Conservation (phyloP, 1,284 basidiomycete genomes). For the Trametes sp. region DNA sequence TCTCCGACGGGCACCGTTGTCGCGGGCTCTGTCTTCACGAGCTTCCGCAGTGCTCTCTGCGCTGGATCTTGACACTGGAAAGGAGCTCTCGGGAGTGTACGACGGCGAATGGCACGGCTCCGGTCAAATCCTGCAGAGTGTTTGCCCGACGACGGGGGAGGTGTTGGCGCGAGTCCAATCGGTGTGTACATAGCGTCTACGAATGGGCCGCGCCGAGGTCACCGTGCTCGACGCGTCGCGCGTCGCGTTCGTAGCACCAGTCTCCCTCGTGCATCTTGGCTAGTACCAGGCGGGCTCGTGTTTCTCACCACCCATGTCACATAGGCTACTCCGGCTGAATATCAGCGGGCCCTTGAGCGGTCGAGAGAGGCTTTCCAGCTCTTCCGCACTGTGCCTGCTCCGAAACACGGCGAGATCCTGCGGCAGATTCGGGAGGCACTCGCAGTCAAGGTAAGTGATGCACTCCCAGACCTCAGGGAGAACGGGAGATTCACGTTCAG, state of each 20-base stretch:
- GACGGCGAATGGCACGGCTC: conserved; percentile 82
- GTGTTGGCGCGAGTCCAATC: conserved; percentile 72
- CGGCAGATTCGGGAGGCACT: conserved; percentile 88
- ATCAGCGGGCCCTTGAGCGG: conserved; percentile 67
- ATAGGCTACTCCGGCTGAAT: conserved; percentile 73
- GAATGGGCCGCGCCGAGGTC: not conserved
- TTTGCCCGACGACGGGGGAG: conserved; percentile 83
- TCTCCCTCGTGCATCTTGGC: not conserved
- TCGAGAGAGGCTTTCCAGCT: conserved; percentile 74
- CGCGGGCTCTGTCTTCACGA: conserved; percentile 58
- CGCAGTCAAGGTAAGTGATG: conserved; percentile 67
- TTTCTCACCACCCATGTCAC: no score
- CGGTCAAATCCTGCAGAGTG: conserved; percentile 71
- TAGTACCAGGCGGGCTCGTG: no score
- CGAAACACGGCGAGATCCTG: conserved; percentile 87
- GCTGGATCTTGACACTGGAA: conserved; percentile 62
- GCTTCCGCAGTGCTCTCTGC: conserved; percentile 70
- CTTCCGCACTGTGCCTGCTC: conserved; percentile 85
- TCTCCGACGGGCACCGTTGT: conserved; percentile 25
- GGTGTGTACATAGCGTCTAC: conserved; percentile 44
- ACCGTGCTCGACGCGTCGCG: not conserved
- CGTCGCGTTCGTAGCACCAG: no score
- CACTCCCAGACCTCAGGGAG: not conserved
- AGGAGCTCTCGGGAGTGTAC: conserved; percentile 71
- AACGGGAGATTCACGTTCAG: not conserved